Base-by-base conservation (phyloP, 1,284 basidiomycete species). In the Cryptococcus floricola region DNA sequence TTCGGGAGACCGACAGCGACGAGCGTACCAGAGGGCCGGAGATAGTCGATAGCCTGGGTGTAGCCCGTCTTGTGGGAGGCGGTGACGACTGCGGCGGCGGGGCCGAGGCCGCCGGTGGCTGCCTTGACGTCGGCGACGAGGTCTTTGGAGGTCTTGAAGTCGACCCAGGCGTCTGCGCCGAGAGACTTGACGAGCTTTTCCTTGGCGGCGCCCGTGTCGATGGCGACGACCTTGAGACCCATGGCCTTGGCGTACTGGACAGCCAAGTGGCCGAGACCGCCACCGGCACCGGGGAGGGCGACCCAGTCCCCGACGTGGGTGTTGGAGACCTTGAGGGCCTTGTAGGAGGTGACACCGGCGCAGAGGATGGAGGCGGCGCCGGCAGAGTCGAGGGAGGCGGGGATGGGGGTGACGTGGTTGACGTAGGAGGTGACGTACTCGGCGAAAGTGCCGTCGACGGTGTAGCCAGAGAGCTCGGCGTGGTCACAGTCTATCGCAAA, bases 331-430 rank as follows among this genome's bases (percentile, higher is more conserved):
- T 89, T 91, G 69, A 93, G 79, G 0, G 89, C 91, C 66, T 88
- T 87, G 75, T 91, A 92, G 48, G 71, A 69, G 46, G 74, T 76
- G 9, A 65, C 66, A 65, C 73, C 87, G 23, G 88, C 87, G 65
- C 89, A 93, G 19, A 91, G 84, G 59, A 92, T 83, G 12, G 89
- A 88, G 6, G 89, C 89, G 23, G 89, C 90, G 19, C 82, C 83
- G 18, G 82, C 80, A 60, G 86, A 84, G 52, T 81, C 79, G 48
- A 91, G 68, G 5, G 68, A 76, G 2, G 85, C 82, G 10, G 89
- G 89, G 66, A 91, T 89, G n/a, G 83, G 84, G 4, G 88, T 89
- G 47, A 93, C 85, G 63, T 83, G 82, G 43, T 63, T 63, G 27
- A 74, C 69, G 59, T 59, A 77, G 14, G 82, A 56, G 65, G 84